A percentile compares a stretch with the other conserved stretches of the same genome.
These are phyloP conservation scores for Aspergillus pseudonomiae DNA, from an alignment of 2,329 filamentous ascomycete species.

Conservation along the genomic window DNA sequence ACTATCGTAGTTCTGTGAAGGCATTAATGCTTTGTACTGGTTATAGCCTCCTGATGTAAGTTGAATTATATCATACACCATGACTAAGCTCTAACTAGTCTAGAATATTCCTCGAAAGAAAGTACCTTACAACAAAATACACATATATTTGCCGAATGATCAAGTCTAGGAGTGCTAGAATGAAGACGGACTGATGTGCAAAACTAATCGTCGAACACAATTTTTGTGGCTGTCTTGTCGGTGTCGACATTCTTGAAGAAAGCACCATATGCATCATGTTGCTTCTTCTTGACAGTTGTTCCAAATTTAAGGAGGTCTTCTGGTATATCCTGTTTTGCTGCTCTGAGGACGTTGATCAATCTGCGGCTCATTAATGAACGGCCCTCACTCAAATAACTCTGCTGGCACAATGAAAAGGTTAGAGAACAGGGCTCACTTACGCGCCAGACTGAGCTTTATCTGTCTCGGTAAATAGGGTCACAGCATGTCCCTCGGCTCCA, in stretches of 20 bases:
- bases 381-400: background rate
- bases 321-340: conserved; percentile 87
- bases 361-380: conserved; percentile 48
- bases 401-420: background rate
- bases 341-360: conserved; percentile 90
- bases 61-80: conserved; percentile 28
- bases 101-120: conserved; percentile 42
- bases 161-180: conserved; percentile 18
- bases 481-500: conserved; percentile 82
- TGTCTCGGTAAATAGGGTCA: conserved; percentile 92
- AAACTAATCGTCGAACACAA: conserved; percentile 72
- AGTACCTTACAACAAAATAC: conserved; percentile 33
- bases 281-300: conserved; percentile 98
- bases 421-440: conserved; percentile 57
- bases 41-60: conserved; percentile 64
- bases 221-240: conserved; percentile 85
- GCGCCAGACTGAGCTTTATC: conserved; percentile 90
- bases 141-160: conserved; percentile 23
- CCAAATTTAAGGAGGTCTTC: conserved; percentile 93
- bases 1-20: conserved; percentile 43
- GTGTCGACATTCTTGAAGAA: conserved; percentile 91
- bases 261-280: conserved; percentile 89
- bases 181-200: conserved; percentile 24
- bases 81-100: conserved; percentile 24
- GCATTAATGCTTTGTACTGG: conserved; percentile 55